Base-by-base conservation (phyloP, 306 rosid genomes). In the Leucaena leucocephala region DNA sequence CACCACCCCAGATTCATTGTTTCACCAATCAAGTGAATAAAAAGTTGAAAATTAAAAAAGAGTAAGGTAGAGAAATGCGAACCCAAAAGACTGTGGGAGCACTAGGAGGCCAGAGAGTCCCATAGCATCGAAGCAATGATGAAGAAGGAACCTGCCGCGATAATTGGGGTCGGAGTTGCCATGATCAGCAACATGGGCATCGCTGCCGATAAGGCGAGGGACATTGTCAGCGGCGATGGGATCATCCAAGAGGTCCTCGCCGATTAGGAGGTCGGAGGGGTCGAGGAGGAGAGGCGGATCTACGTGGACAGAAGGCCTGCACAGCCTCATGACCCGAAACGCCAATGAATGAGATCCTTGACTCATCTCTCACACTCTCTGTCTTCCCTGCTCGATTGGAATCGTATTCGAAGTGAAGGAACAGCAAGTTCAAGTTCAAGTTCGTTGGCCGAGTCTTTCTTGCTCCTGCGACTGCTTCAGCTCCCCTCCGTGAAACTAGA, bases 31-130 rank as follows among this genome's bases (percentile, higher is more conserved):
- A 74, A 55, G 7, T 54, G 42, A 76, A 3, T 33, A 50, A 36
- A 7, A 16, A 57, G 39, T 8, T 8, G 33, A 39, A 10, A 45
- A 62, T 54, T 21, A 35, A 36, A 4, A 45, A 50, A 48, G 39
- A 33, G 72, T 7, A 44, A 59, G 66, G 12, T 66, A 6, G 58
- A 54, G 64, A 40, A 35, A n/a, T 54, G 46, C 63, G 65, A 71
- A 81, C 97, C 98, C 98, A 79, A 95, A 95, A 45, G 98, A 90
- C 85, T 95, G 98, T 21, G 98, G 98, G 82, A 95, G 98, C 52
- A 95, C 97, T 84, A 95, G 97, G 88, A 95, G 98, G 79, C 94
- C 97, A 45, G 96, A 88, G 90, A 95, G 96, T 49, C 98, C 97
- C 88, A 92, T 84, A 61, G 98, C 82, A 62, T 91, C 97, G 68